Conservation (phyloP, 1,284 basidiomycete species). For the Austroboletus novae-zelandiae region DNA sequence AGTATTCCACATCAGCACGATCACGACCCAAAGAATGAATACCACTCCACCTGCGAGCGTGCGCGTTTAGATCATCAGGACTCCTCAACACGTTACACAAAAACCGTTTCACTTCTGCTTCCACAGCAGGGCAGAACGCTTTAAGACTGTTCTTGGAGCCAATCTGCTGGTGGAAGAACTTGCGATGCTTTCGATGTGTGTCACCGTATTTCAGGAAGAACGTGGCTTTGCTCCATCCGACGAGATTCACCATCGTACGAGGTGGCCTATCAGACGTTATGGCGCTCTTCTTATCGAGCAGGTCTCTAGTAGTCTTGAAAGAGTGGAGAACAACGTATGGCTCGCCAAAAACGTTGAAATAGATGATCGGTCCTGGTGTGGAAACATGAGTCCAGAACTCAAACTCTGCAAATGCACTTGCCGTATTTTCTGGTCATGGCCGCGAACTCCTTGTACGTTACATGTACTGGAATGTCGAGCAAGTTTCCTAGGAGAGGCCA, state of each 20-base stretch:
- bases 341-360: constrained; percentile 9
- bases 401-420: constrained; percentile 25
- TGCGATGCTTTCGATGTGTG: constrained; percentile 14
- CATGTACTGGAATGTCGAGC: constrained; percentile 37
- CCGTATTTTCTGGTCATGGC: constrained; percentile 44
- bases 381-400: constrained; percentile 20
- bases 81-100: constrained; percentile 15
- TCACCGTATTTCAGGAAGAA: constrained; percentile 24
- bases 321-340: constrained; percentile 19
- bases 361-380: constrained; percentile 23
- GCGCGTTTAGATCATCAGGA: no score
- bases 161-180: constrained; percentile 19
- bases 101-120: constrained; percentile 2
- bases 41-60: no score
- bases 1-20: neutral
- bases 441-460: constrained; percentile 41
- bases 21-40: neutral
- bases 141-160: constrained; percentile 16
- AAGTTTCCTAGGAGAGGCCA: constrained; percentile 38
- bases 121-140: constrained; percentile 9
- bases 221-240: constrained; percentile 23
- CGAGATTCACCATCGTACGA: constrained; percentile 20
- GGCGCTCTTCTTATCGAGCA: constrained; percentile 24
- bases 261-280: constrained; percentile 19
- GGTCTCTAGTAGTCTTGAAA: constrained; percentile 9